phyloP scores from a whole-genome alignment of 805 yeast species.

The Ogataea allantospora region DNA sequence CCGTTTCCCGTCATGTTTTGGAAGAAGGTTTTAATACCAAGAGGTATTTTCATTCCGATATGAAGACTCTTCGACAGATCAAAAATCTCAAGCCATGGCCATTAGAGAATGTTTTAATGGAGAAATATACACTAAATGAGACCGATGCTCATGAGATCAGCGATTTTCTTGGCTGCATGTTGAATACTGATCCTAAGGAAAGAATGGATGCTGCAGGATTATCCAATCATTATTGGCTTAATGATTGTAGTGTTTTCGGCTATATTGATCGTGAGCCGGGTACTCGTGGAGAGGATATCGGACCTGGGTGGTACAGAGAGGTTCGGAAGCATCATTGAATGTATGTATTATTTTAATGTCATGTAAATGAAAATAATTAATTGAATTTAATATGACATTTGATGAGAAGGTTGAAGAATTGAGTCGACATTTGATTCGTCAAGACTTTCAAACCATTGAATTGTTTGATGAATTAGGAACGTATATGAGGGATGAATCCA shows the following conservation, averaged over 20 bases:
- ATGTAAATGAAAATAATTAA: background rate
- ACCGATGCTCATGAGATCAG: slow-evolving; percentile 70
- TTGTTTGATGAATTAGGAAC: slow-evolving; percentile 3
- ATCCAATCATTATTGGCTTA: slow-evolving; percentile 82
- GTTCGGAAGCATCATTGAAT: slow-evolving; percentile 31
- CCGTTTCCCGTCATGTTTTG: slow-evolving; percentile 53
- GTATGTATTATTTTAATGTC: slow-evolving; percentile 6
- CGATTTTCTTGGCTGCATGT: slow-evolving; percentile 82
- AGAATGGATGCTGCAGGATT: slow-evolving; percentile 97
- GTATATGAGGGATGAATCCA: slow-evolving; percentile 1
- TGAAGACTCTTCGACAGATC: slow-evolving; percentile 63
- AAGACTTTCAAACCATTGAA: background rate
- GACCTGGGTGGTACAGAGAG: slow-evolving; percentile 83
- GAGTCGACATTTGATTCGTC: background rate
- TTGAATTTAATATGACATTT: background rate
- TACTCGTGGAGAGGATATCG: slow-evolving; percentile 79
- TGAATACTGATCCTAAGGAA: slow-evolving; percentile 68
- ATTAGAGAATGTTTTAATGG: slow-evolving; percentile 71
- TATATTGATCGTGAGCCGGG: slow-evolving; percentile 75
- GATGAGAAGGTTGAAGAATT: background rate
- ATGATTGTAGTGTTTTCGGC: slow-evolving; percentile 76
- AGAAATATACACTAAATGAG: slow-evolving; percentile 75
- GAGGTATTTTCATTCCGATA: slow-evolving; percentile 34
- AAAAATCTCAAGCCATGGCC: slow-evolving; percentile 88
- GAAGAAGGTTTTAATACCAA: slow-evolving; percentile 60